Evolutionary conservation across 306 rosid species (phyloP).

Genomic region (Cucumis melo): DNA sequence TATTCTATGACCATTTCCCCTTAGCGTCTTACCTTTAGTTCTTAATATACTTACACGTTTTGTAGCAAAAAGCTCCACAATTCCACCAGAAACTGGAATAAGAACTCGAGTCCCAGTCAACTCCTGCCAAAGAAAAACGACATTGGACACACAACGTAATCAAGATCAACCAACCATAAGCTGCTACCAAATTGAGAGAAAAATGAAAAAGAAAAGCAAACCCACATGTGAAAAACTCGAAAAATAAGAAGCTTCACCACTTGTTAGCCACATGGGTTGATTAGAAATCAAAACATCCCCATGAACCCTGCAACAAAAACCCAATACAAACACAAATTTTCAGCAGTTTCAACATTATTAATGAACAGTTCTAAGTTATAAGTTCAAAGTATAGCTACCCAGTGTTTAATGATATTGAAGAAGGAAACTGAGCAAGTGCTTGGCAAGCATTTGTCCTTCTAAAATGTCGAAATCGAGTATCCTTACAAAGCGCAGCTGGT

Average conservation of each 20-base stretch:
- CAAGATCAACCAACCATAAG: not conserved
- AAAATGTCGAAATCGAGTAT: conserved; percentile 32
- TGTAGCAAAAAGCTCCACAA: conserved; percentile 56
- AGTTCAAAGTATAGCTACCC: conserved; percentile 1
- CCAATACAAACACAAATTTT: not conserved
- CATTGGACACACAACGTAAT: not conserved
- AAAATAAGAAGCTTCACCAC: conserved; percentile 15
- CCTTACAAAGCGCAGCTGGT: conserved; percentile 35
- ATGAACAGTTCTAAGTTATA: conserved; percentile 17
- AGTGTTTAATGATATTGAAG: conserved; percentile 33
- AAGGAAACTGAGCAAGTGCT: conserved; percentile 53
- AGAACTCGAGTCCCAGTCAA: conserved; percentile 49
- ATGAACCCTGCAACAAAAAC: conserved; percentile 32
- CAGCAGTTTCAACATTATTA: not conserved
- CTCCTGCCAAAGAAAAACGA: conserved; percentile 12
- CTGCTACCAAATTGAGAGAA: not conserved
- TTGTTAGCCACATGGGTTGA: conserved; percentile 53
- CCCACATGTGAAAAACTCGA: conserved; percentile 21
- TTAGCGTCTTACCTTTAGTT: not conserved
- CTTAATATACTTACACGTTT: conserved; percentile 29
- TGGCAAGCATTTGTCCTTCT: conserved; percentile 53
- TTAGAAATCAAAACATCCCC: conserved; percentile 67
- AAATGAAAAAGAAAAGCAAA: not conserved
- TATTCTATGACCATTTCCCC: too few species aligned
- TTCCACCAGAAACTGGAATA: conserved; percentile 56